Base-by-base conservation (phyloP, 1,284 basidiomycete genomes). In the Trametes polyzona region DNA sequence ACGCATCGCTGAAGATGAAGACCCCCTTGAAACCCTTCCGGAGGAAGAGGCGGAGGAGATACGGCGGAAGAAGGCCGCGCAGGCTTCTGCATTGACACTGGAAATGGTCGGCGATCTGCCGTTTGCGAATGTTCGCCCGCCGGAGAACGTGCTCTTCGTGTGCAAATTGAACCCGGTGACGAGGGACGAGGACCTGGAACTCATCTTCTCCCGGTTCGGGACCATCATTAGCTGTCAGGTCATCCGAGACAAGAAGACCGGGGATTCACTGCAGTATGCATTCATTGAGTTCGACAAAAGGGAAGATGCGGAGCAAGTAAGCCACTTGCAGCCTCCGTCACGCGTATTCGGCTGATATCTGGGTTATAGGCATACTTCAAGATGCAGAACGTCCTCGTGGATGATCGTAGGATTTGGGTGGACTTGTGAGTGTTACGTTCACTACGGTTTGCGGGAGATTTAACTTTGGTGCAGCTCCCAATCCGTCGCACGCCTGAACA, bases 31-130 rank as follows among this genome's bases (percentile, higher is more conserved):
- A 11, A 86, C 86, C 7, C 76, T 92, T 39, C 87, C 90, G 0
- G 91, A 93, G 62, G 92, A 95, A 61, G 89, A 93, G 59, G 86
- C 87, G 39, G 96, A 96, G 66, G 82, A 82, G 16, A 77, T 84
- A 44, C 84, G 91, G 11, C 86, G 95, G 11, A 83, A 88, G 70
- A 89, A 90, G 56, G 95, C 95, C 0, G 96, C 96, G 0, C 86
- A 86, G 2, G 95, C 96, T 0, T 95, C 95, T 36, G 97, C 96
- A 0, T 78, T 99, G 32, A 99, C 97, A 2, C 84, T 99, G 47
- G 97, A 99, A 73, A 99, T 99, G 95, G 96, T 99, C 57, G 96
- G 96, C 44, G 97, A 99, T 73, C 78, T 99, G 51, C 97, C 97
- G 0, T 98, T 99, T 69, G 97, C 96, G 17, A 96, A 98, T 67